These are phyloP conservation scores for Phytopythium ostracodes DNA, from an alignment of 352 stramenopile genomes.

Conservation along the genomic window DNA sequence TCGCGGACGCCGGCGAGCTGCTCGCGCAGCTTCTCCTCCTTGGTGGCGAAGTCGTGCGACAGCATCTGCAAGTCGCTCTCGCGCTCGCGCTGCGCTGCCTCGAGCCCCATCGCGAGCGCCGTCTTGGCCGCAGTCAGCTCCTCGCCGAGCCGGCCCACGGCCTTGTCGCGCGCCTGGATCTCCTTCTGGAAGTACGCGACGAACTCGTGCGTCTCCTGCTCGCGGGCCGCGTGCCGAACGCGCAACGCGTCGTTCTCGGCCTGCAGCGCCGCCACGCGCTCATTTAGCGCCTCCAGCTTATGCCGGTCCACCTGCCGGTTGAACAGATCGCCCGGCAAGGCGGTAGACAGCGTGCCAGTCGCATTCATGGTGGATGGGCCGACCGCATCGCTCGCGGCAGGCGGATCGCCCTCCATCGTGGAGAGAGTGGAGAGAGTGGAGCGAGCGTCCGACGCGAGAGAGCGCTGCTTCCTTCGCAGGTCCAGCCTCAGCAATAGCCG, in stretches of 20 bases:
- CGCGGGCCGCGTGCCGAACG: slow-evolving; percentile 76
- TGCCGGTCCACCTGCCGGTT: slow-evolving; percentile 63
- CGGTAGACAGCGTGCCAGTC: too few species aligned
- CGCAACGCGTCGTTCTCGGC: slow-evolving; percentile 79
- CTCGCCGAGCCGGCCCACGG: slow-evolving; percentile 76
- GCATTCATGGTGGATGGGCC: too few species aligned
- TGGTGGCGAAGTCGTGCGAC: slow-evolving; percentile 33
- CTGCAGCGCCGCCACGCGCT: slow-evolving; percentile 56
- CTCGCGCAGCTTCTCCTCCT: slow-evolving; percentile 52
- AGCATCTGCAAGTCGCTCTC: slow-evolving; percentile 42
- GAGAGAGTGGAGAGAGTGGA: too few species aligned
- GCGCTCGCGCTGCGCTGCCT: slow-evolving; percentile 41
- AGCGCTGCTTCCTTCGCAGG: not conserved
- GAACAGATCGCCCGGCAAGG: slow-evolving; percentile 25
- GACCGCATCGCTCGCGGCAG: slow-evolving; percentile 38
- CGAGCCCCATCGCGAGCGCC: slow-evolving; percentile 55
- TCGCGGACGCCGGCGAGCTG: slow-evolving; percentile 60
- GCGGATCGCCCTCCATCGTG: slow-evolving; percentile 8
- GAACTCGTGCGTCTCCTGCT: slow-evolving; percentile 94
- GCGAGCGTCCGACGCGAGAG: too few species aligned
- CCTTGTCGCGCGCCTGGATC: slow-evolving; percentile 81
- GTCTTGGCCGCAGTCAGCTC: slow-evolving; percentile 66
- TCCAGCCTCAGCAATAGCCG: not conserved
- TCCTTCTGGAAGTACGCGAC: slow-evolving; percentile 93
- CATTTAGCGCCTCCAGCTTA: slow-evolving; percentile 58